Conservation (phyloP, 768 basidiomycete genomes). For the Mycena metata region DNA sequence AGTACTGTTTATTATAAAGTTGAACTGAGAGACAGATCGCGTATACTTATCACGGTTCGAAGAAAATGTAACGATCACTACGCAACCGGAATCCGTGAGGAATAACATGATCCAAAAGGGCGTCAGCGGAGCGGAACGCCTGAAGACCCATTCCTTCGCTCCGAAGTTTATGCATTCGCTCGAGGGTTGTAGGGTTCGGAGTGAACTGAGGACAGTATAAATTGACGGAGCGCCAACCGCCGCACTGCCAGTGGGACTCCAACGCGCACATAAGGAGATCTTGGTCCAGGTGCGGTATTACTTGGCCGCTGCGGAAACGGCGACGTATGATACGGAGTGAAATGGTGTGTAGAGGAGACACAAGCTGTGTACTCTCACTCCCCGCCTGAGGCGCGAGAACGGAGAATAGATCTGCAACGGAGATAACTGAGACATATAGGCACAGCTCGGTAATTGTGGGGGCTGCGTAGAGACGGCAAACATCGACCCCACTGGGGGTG, state of each 20-base stretch:
- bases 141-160: conserved; percentile 15
- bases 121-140: not conserved
- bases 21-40: too few relatives aligned
- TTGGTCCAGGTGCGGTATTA: not conserved
- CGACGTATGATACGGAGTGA: too few relatives aligned
- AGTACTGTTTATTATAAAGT: too few relatives aligned
- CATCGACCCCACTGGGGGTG: not conserved
- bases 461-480: not conserved
- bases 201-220: not conserved
- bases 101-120: not conserved
- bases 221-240: conserved; percentile 7
- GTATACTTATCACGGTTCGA: too few relatives aligned
- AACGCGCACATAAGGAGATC: not conserved
- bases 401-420: not conserved
- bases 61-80: too few relatives aligned
- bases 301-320: too few relatives aligned
- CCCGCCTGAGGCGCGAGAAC: not conserved
- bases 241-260: conserved; percentile 6
- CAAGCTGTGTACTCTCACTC: too few relatives aligned
- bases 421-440: not conserved
- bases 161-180: conserved; percentile 8
- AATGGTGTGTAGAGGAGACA: too few relatives aligned
- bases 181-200: conserved; percentile 1
- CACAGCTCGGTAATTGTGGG: not conserved
- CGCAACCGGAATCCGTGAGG: not conserved